Evolutionary conservation across 345 rosid species (phyloP), one percentile per base, ranked within the genome.

Genomic region (Eutrema japonicum): DNA sequence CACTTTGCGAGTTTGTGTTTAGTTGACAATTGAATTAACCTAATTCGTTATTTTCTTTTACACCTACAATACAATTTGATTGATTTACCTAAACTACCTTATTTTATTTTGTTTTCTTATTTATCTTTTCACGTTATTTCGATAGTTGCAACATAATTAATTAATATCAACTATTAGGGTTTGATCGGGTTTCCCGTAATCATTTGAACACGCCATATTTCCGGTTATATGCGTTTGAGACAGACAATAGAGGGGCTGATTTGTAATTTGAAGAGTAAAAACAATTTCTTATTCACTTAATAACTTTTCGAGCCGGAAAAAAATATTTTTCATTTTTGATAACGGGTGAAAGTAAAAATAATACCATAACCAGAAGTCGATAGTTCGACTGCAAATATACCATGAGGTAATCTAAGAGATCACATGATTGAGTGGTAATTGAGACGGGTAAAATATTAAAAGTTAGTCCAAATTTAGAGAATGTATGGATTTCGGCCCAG

Each of bases 11-110:
- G 68, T 75, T 74, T 64, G 62, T 56, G 62, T 77, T 64, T 70
- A 64, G 67, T 77, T 70, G 76, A 77, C 72, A 56, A 70, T 54
- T 67, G 50, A 63, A 38, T 64, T 63, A 64, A 49, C 52, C 62
- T 49, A 77, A 37, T 29, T 46, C 50, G 29, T 43, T 64, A 35
- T 14, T 16, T 48, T 57, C 8, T 55, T 64, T 70, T 70, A 54
- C 42, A 41, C 42, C 41, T 46, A 18, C 66, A 55, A 54, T 46
- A 46, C 32, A 43, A 22, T 12, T 22, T 46, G 10, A 68, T 30
- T 67, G 47, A 58, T 61, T 45, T 63, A 63, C 62, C 71, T 69
- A 45, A 55, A 55, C 71, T 49, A 56, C 53, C 59, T 68, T 60
- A 1, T 38, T 48, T 47, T 55, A 6, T 40, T 18, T 30, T 35